Conservation (phyloP, 306 rosid species). For the Quercus bicolor region DNA sequence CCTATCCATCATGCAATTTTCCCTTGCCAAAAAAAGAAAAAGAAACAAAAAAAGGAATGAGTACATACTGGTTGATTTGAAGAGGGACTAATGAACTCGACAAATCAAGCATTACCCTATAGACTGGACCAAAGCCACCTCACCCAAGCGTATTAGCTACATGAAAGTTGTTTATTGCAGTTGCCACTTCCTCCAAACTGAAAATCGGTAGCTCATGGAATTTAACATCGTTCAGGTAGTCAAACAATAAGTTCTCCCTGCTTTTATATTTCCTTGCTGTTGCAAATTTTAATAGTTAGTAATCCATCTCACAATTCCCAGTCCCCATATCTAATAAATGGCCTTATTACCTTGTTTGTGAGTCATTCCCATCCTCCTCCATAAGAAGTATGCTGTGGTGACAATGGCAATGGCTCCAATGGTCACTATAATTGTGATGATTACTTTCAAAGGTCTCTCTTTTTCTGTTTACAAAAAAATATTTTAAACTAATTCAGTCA, state of each 20-base stretch:
- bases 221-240: background rate
- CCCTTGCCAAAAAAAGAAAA: slow-evolving; percentile 16
- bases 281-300: background rate
- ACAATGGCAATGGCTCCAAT: background rate
- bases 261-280: background rate
- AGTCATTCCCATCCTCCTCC: background rate
- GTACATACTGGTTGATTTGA: too few relatives aligned
- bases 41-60: background rate
- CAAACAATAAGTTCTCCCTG: background rate
- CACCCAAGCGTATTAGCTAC: background rate
- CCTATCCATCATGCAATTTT: slow-evolving; percentile 24
- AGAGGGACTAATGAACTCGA: background rate
- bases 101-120: background rate
- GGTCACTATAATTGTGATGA: background rate
- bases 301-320: background rate
- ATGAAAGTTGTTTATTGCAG: slow-evolving; percentile 9
- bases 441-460: background rate
- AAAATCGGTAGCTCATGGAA: background rate
- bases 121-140: slow-evolving; percentile 15
- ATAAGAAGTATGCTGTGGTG: background rate
- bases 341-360: background rate
- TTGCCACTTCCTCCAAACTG: background rate
- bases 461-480: background rate
- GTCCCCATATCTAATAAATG: too few relatives aligned
- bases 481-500: background rate